Conservation (phyloP, 768 basidiomycete genomes). For the Lactarius sanguifluus region DNA sequence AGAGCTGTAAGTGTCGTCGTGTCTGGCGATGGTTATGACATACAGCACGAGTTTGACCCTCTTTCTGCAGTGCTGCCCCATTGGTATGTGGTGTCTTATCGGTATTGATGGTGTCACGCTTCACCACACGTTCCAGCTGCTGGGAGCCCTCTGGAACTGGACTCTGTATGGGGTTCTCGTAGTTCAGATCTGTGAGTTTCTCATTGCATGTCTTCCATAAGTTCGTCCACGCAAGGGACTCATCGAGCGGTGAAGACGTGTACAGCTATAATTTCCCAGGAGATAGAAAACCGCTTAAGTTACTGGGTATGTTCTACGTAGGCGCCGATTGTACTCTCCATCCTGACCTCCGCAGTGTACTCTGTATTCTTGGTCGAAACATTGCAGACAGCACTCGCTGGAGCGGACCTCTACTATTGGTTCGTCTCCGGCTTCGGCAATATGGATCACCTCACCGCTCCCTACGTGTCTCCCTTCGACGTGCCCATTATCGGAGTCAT, state of each 20-base stretch:
- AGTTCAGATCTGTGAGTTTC: constrained; percentile 11
- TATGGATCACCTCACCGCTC: constrained; percentile 27
- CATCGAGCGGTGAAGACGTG: constrained; percentile 4
- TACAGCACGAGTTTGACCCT: background rate
- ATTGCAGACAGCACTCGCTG: constrained; percentile 33
- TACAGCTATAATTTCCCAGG: constrained; percentile 19
- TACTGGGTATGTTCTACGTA: constrained; percentile 7
- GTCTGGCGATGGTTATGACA: background rate
- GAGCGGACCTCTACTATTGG: constrained; percentile 35
- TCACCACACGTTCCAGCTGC: background rate
- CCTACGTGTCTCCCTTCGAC: constrained; percentile 32
- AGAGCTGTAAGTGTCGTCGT: background rate
- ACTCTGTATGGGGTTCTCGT: constrained; percentile 13
- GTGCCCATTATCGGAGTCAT: constrained; percentile 26
- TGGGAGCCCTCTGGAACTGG: constrained; percentile 16
- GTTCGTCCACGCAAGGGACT: no score
- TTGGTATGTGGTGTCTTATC: no score
- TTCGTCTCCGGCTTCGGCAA: constrained; percentile 37
- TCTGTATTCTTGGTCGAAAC: constrained; percentile 32
- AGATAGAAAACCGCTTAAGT: constrained; percentile 1
- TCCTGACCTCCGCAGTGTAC: constrained; percentile 30
- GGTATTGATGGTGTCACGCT: no score
- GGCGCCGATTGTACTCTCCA: no score
- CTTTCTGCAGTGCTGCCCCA: background rate
- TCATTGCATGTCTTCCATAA: background rate